Conservation (phyloP, 345 rosid genomes). For the Citrus maxima region DNA sequence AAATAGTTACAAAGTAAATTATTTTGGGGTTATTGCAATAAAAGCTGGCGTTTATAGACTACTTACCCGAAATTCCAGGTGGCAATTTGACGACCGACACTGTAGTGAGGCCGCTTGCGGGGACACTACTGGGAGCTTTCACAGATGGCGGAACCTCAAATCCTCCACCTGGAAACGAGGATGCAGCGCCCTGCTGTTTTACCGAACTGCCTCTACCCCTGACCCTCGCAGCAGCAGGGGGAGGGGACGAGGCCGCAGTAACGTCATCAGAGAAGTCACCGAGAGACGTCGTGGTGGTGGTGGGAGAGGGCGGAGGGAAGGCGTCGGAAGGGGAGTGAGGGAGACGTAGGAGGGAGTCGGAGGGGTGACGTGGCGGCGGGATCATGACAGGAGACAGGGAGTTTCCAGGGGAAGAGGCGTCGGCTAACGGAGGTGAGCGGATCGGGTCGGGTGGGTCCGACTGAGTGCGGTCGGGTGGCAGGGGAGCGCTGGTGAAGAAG, state of each 20-base stretch:
- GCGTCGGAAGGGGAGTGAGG: constrained; percentile 14
- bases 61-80: constrained; percentile 55
- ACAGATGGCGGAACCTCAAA: constrained; percentile 14
- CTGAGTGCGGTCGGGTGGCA: constrained; percentile 35
- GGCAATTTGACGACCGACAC: constrained; percentile 66
- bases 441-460: constrained; percentile 41
- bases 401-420: constrained; percentile 56
- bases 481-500: constrained; percentile 52
- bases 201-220: constrained; percentile 34
- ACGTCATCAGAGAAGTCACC: constrained; percentile 31
- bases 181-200: constrained; percentile 15
- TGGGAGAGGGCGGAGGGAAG: constrained; percentile 12
- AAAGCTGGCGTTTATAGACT: neutral
- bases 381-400: constrained; percentile 85
- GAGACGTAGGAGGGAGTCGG: constrained; percentile 39
- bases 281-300: constrained; percentile 1
- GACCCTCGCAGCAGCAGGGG: neutral
- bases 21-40: neutral
- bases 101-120: constrained; percentile 60
- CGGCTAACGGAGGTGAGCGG: constrained; percentile 23
- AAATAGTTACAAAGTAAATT: neutral
- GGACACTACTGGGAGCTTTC: constrained; percentile 57
- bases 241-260: constrained; percentile 32
- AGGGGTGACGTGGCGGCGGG: constrained; percentile 77
- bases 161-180: constrained; percentile 21